Percentiles rank a stretch among this genome's conserved stretches.
Evolutionary conservation across 148 eudicot genomes (phyloP).

Genomic region (Salicornia ramosissima): DNA sequence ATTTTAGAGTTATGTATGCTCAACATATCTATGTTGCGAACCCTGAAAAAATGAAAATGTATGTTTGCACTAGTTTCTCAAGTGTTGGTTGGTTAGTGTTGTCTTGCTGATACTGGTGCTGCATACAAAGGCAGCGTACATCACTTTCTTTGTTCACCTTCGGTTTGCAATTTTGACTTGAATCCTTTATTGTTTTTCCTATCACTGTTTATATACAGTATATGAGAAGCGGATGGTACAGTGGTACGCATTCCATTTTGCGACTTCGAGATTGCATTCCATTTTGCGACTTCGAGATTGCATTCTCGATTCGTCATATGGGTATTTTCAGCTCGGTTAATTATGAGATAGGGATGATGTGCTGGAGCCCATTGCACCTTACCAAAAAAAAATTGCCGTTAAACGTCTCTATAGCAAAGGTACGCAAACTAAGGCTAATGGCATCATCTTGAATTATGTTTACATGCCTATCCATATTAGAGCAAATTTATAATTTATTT

Average conservation of each 20-base stretch:
- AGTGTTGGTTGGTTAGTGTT: not conserved
- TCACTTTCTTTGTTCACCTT: not conserved
- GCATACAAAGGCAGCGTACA: not conserved
- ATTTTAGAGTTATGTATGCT: conserved; percentile 1
- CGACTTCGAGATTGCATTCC: too few relatives aligned
- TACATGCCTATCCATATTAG: conserved; percentile 13
- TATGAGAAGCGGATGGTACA: too few relatives aligned
- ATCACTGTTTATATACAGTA: not conserved
- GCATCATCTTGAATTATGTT: not conserved
- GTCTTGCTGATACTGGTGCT: not conserved
- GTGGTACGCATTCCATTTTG: too few relatives aligned
- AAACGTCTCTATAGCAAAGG: too few relatives aligned
- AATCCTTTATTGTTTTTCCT: not conserved
- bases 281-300: too few relatives aligned
- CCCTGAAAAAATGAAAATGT: not conserved
- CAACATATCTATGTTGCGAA: not conserved
- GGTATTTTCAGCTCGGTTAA: too few relatives aligned
- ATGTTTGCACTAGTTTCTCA: not conserved
- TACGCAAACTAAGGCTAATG: too few relatives aligned
- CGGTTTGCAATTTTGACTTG: not conserved
- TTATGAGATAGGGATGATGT: too few relatives aligned
- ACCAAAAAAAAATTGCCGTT: too few relatives aligned
- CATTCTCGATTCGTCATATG: too few relatives aligned
- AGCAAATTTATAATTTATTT: not conserved
- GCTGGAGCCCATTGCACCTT: too few relatives aligned